Conservation (phyloP, 768 basidiomycete genomes). For the Naganishia onofrii region DNA sequence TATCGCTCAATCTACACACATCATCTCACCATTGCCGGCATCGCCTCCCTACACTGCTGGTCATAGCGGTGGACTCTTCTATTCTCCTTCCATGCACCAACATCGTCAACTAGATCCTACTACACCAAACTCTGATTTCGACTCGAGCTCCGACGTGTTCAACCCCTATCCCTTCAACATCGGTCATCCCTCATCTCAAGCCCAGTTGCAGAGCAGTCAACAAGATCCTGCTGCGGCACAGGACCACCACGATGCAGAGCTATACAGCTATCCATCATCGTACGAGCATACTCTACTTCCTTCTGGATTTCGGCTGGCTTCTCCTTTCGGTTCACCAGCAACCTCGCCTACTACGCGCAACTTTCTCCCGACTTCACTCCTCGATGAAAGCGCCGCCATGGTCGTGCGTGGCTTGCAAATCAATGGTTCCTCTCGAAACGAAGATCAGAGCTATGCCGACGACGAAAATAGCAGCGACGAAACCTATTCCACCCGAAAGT, state of each 20-base stretch:
- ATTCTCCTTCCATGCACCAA: constrained; percentile 1
- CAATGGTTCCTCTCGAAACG: background rate
- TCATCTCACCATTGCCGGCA: background rate
- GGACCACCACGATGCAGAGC: background rate
- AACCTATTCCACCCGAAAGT: background rate
- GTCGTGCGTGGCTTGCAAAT: background rate
- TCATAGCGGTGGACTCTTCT: background rate
- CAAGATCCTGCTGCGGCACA: background rate
- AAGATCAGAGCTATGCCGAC: background rate
- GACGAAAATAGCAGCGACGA: constrained; percentile 8
- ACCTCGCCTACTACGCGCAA: background rate
- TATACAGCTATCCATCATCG: background rate
- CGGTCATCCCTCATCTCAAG: background rate
- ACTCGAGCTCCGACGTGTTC: constrained; percentile 14
- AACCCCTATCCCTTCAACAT: constrained; percentile 1
- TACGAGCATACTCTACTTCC: constrained; percentile 18
- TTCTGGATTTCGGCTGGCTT: constrained; percentile 6
- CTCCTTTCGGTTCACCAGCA: constrained; percentile 10
- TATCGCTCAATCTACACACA: background rate
- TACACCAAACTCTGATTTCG: constrained; percentile 5
- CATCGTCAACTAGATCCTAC: background rate
- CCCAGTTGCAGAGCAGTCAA: background rate
- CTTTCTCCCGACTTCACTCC: background rate
- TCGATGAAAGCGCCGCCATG: background rate
- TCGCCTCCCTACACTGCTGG: constrained; percentile 18